A percentile compares a stretch with the other conserved stretches of the same genome.
phyloP scores from a whole-genome alignment of 2,329 filamentous ascomycete species.

The Capronia epimyces region DNA sequence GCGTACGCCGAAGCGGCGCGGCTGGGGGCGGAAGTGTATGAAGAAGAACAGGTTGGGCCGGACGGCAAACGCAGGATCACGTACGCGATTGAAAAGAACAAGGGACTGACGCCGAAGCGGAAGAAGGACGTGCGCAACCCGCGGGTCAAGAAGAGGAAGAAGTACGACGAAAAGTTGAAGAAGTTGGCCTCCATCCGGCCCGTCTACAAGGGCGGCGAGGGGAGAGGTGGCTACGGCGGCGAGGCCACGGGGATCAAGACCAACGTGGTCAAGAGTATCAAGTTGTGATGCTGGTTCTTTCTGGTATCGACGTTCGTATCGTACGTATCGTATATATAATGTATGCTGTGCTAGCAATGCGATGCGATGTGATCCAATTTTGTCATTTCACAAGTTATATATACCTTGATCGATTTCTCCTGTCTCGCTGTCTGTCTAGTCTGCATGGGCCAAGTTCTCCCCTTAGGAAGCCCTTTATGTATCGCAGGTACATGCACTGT shows the following conservation, averaged over 20 bases:
- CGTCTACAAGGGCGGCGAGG: constrained; percentile 78
- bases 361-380: too few relatives aligned
- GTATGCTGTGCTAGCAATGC: too few relatives aligned
- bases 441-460: too few relatives aligned
- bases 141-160: constrained; percentile 95
- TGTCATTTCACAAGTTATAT: too few relatives aligned
- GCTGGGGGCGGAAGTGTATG: constrained; percentile 56
- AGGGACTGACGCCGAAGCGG: constrained; percentile 79
- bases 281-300: constrained; percentile 58
- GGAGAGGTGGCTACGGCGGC: constrained; percentile 79
- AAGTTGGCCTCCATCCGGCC: constrained; percentile 83
- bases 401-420: too few relatives aligned
- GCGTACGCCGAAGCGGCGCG: constrained; percentile 52
- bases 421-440: too few relatives aligned
- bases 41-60: constrained; percentile 63
- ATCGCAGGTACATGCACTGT: too few relatives aligned
- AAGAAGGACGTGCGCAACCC: constrained; percentile 95
- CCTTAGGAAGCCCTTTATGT: too few relatives aligned
- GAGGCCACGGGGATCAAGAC: constrained; percentile 95
- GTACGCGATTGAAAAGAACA: constrained; percentile 96
- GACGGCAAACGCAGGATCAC: constrained; percentile 90
- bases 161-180: constrained; percentile 96
- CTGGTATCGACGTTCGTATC: background rate
- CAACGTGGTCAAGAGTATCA: constrained; percentile 85
- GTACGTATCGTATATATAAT: too few relatives aligned